These are phyloP conservation scores for Saturnispora galanensis DNA, from an alignment of 805 yeast species.

Conservation along the genomic window DNA sequence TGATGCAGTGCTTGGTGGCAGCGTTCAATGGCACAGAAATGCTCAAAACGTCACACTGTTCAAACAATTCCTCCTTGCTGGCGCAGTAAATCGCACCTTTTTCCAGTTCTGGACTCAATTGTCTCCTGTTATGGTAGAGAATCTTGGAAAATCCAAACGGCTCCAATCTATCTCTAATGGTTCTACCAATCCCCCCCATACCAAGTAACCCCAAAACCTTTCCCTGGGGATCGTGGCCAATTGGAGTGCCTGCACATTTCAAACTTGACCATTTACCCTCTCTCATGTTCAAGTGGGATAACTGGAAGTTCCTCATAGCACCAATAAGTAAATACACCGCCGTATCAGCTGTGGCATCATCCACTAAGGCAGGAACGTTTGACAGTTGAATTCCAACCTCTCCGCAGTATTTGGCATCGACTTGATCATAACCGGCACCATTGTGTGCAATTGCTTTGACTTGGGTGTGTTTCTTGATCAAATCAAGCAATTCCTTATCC, in stretches of 20 bases:
- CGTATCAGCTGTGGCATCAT: slow-evolving; percentile 49
- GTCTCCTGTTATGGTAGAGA: slow-evolving; percentile 61
- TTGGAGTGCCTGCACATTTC: slow-evolving; percentile 43
- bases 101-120: slow-evolving; percentile 53
- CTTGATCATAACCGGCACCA: slow-evolving; percentile 53
- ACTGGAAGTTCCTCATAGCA: slow-evolving; percentile 49
- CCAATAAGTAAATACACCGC: slow-evolving; percentile 41
- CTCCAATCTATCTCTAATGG: slow-evolving; percentile 56
- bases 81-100: slow-evolving; percentile 57
- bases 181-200: slow-evolving; percentile 85
- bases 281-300: slow-evolving; percentile 43
- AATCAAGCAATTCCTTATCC: slow-evolving; percentile 33
- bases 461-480: slow-evolving; percentile 25
- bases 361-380: slow-evolving; percentile 45
- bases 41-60: slow-evolving; percentile 58
- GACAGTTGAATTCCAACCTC: slow-evolving; percentile 36
- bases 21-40: slow-evolving; percentile 70
- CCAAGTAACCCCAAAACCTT: slow-evolving; percentile 75
- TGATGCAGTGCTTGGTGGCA: slow-evolving; percentile 59
- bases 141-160: slow-evolving; percentile 72
- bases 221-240: slow-evolving; percentile 70
- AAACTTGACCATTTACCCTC: slow-evolving; percentile 52
- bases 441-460: slow-evolving; percentile 37
- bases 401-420: slow-evolving; percentile 35
- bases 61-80: slow-evolving; percentile 55